phyloP scores from a whole-genome alignment of 495 filamentous ascomycete species.

The Pyrenula aspistea region DNA sequence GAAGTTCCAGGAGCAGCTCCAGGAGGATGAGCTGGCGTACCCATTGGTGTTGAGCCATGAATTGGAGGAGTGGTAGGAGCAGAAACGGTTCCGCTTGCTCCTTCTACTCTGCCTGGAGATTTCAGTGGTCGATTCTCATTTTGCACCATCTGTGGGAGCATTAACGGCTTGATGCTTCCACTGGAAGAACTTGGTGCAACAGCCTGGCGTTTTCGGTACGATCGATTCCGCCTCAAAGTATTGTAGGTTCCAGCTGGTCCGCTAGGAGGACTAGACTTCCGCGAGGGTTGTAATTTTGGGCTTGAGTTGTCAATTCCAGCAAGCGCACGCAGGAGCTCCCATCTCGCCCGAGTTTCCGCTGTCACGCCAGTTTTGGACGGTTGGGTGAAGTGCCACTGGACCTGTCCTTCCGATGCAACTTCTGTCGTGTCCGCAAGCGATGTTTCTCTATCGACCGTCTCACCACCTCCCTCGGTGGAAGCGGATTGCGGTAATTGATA shows the following conservation, averaged over 20 bases:
- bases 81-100: too few species aligned
- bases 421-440: not conserved
- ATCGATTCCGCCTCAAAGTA: not conserved
- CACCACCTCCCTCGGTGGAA: not conserved
- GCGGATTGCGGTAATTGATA: not conserved
- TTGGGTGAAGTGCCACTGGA: not conserved
- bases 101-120: not conserved
- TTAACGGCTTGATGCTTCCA: not conserved
- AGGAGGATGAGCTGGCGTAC: too few species aligned
- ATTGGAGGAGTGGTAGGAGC: too few species aligned
- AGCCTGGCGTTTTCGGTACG: not conserved
- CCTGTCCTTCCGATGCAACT: not conserved
- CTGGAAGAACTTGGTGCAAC: not conserved
- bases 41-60: too few species aligned
- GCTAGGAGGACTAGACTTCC: not conserved
- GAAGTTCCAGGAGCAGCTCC: too few species aligned
- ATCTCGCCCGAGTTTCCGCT: not conserved
- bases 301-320: not conserved
- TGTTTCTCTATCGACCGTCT: not conserved
- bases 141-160: not conserved
- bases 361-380: not conserved
- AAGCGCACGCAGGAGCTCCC: not conserved
- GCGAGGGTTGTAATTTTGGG: not conserved
- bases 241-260: not conserved
- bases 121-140: not conserved